phyloP scores from a whole-genome alignment of 805 yeast genomes.

The Metschnikowia hibisci region DNA sequence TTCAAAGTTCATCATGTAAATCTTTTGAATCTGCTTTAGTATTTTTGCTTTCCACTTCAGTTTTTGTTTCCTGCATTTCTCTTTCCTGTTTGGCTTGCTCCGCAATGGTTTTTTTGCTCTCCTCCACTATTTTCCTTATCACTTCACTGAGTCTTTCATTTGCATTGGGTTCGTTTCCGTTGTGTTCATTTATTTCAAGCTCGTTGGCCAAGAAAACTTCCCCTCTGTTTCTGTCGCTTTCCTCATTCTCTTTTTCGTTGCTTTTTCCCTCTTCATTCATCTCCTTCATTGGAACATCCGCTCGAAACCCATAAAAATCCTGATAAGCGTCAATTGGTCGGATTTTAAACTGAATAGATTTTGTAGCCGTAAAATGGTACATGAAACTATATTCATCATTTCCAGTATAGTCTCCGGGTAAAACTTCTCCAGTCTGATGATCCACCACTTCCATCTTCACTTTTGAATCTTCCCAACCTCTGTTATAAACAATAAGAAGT shows the following conservation, averaged over 20 bases:
- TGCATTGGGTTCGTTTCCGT: background rate
- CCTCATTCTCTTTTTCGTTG: background rate
- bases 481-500: conserved; percentile 8
- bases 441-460: conserved; percentile 10
- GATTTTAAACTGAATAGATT: conserved; percentile 1
- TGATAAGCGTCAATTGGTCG: conserved; percentile 4
- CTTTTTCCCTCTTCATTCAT: background rate
- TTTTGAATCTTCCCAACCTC: conserved; percentile 7
- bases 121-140: background rate
- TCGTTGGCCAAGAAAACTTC: too few species aligned
- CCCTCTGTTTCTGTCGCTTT: background rate
- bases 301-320: conserved; percentile 6
- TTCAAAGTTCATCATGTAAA: background rate
- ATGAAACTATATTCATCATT: conserved; percentile 8
- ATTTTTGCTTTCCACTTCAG: background rate
- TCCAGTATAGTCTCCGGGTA: conserved; percentile 8
- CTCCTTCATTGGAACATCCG: conserved; percentile 1
- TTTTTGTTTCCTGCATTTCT: background rate
- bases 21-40: background rate
- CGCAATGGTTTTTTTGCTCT: background rate
- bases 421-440: conserved; percentile 3
- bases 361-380: background rate
- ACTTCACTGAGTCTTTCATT: background rate
- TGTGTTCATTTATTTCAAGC: background rate
- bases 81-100: background rate